Conservation (phyloP, 2,329 filamentous ascomycete genomes). For the Pseudopyrenochaeta lycopersici region DNA sequence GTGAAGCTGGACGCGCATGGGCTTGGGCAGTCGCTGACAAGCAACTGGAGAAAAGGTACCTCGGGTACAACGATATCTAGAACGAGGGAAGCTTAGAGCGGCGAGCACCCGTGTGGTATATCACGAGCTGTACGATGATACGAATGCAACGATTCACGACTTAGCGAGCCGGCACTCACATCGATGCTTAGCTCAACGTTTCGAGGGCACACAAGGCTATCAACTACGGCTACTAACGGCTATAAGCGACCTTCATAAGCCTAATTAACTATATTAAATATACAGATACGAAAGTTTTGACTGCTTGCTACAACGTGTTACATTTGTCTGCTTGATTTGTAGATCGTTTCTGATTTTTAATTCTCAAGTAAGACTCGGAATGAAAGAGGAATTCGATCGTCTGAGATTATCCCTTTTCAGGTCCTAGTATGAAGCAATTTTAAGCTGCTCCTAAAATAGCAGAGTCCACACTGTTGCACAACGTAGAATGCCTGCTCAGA, state of each 20-base stretch:
- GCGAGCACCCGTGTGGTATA: background rate
- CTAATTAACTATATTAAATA: background rate
- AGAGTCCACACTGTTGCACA: too few species aligned
- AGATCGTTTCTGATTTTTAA: too few species aligned
- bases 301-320: constrained; percentile 7
- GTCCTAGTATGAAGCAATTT: too few species aligned
- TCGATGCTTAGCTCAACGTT: constrained; percentile 1
- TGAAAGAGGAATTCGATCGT: too few species aligned
- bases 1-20: constrained; percentile 60
- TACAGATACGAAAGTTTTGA: constrained; percentile 4
- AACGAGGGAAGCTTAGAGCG: background rate
- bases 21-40: constrained; percentile 58
- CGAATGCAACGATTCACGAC: constrained; percentile 27
- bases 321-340: background rate
- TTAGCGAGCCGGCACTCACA: constrained; percentile 2
- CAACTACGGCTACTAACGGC: constrained; percentile 9
- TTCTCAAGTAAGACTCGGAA: too few species aligned
- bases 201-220: constrained; percentile 6
- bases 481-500: background rate
- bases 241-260: constrained; percentile 3
- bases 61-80: constrained; percentile 62
- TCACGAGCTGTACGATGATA: constrained; percentile 30
- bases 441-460: too few species aligned
- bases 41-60: constrained; percentile 55
- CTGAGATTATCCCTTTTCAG: too few species aligned